Evolutionary conservation across 1,284 basidiomycete species (phyloP), one percentile per base, ranked within the genome.

Genomic region (Ceraceosorus guamensis): DNA sequence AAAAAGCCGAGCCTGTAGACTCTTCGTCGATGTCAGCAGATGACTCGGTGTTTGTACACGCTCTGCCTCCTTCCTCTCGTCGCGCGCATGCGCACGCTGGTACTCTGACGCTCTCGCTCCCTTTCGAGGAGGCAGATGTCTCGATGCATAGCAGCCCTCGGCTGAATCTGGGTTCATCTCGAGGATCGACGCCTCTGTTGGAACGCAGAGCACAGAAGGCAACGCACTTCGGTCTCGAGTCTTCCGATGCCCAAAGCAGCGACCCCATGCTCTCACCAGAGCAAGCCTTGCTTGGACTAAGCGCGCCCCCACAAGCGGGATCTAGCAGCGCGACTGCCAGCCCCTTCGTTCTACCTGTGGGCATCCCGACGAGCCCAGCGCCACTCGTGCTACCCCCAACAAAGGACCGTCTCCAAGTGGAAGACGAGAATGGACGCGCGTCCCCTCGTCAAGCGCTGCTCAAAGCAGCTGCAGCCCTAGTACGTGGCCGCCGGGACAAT

Each of bases 41-140:
- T 13, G 55, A 57, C 47, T 50, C 55, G 6, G 55, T 57, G 4
- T 57, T 57, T 34, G 53, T 47, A 39, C 55, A 55, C 31, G 55
- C 55, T 2, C 41, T 57, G 4, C 50, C 50, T 8, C 43, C 53
- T 18, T 57, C 55, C 7, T 52, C 55, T 16, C 30, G 49, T 11
- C 37, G 53, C 6, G 32, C 43, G 14, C 55, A 55, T 32, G 48
- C 53, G 13, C 55, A 57, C 34, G 55, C 53, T 7, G 55, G 55
- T n/a, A 14, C 48, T 32, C 47, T 57, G 11, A 57, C 55, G 11
- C 46, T 57, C 16, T 57, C 55, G n/a, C 47, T 57, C 13, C 55
- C 55, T 1, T 57, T 43, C 37, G 41, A 57, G n/a, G 55, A 56
- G 31, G 44, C 37, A 14, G 44, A 16, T 10, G 44, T 10, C n/a